These are phyloP conservation scores for Fusarium veterinarium DNA, from an alignment of 2,329 filamentous ascomycete species.

Conservation along the genomic window DNA sequence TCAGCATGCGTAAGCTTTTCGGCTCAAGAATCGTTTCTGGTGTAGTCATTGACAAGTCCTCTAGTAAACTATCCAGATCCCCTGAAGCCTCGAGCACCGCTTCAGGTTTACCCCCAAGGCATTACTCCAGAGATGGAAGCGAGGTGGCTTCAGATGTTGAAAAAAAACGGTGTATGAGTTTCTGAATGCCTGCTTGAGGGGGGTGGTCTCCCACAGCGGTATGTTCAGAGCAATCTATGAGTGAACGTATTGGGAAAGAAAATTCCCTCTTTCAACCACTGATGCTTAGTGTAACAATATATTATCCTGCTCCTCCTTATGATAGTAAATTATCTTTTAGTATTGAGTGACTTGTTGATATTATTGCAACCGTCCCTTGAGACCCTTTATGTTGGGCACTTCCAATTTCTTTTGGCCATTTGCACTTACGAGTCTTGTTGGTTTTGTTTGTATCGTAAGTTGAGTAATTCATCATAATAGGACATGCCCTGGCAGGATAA, in stretches of 20 bases:
- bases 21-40: not conserved
- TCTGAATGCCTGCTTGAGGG: not conserved
- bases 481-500: not conserved
- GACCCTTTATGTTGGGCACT: not conserved
- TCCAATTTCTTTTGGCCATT: not conserved
- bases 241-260: not conserved
- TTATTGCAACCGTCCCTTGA: not conserved
- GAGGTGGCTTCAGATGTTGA: conserved; percentile 52
- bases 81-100: conserved; percentile 52
- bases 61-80: conserved; percentile 58
- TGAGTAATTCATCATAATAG: not conserved
- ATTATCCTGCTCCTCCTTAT: not conserved
- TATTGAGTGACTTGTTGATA: no score
- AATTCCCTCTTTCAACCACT: not conserved
- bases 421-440: not conserved
- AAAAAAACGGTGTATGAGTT: conserved; percentile 23
- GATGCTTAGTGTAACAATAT: not conserved
- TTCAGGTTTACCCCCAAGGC: conserved; percentile 52
- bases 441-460: not conserved
- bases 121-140: conserved; percentile 57
- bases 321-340: not conserved
- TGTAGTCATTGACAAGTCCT: conserved; percentile 19
- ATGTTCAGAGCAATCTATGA: not conserved
- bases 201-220: not conserved
- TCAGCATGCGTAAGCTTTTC: conserved; percentile 57